Base-by-base conservation (phyloP, 306 rosid genomes). In the Vachellia pachyceras region DNA sequence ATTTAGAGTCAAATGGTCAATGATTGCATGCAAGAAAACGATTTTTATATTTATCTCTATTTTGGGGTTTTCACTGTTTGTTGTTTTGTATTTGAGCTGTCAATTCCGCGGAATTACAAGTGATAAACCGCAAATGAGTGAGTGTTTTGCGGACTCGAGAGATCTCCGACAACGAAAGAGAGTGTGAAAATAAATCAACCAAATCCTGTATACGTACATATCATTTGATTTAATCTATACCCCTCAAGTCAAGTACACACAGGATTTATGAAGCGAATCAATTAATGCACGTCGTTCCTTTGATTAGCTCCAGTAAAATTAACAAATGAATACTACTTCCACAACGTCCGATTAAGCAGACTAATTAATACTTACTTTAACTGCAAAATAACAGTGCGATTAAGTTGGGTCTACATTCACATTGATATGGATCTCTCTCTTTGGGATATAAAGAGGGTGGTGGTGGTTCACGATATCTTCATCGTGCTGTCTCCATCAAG, bases 81-180 rank as follows among this genome's bases (percentile, higher is more conserved):
- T 29, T 33, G 17, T 12, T 20, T 20, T 57, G 50, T 20, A 33
- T 14, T 15, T 3, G 11, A 13, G 52, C 22, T 12, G 73, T 49
- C 66, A 67, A 78, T 78, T 78, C 18, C 33, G 13, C n/a, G 67
- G 47, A 40, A 69, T 75, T 67, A 1, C n/a, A n/a, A n/a, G 3
- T 10, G 40, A 69, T 72, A 29, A 69, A 37, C 10, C n/a, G 64
- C 35, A 20, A n/a, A 69, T 77, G 61, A 69, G 81, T 41, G 5
- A 7, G 57, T 61, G 78, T 8, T 70, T 69, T 77, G 82, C 85
- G 82, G 85, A 82, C 82, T 68, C 63, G 60, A 72, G 40, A 46
- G 72, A 72, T 71, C 13, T 25, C 78, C 85, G 69, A 82, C 82
- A 82, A 60, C 29, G 64, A 7, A 33, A 7, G 17, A 61, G 14